phyloP scores from a whole-genome alignment of 495 filamentous ascomycete genomes.

The Lophium mytilinum region DNA sequence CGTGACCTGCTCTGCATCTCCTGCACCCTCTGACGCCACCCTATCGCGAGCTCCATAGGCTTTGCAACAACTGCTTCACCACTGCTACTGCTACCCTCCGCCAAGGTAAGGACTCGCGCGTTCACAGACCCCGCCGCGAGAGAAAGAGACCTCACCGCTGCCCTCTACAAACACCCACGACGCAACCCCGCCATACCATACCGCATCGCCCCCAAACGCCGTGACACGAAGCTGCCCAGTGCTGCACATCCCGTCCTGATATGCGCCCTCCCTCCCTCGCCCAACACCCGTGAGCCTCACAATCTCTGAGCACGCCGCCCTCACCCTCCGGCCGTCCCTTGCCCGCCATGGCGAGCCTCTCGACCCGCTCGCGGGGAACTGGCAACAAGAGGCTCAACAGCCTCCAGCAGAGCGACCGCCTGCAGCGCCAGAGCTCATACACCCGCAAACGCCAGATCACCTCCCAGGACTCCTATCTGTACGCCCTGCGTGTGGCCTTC shows the following conservation, averaged over 20 bases:
- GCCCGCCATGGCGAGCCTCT: conserved; percentile 19
- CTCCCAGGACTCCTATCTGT: conserved; percentile 74
- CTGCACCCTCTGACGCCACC: too few species aligned
- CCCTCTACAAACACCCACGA: not conserved
- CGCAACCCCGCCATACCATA: conserved; percentile 12
- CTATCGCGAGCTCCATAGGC: too few species aligned
- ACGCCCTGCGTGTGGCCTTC: conserved; percentile 83
- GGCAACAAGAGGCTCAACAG: conserved; percentile 38
- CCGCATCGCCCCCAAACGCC: conserved; percentile 2
- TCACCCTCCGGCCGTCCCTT: not conserved
- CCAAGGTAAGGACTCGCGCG: too few species aligned
- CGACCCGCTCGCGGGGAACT: conserved; percentile 12
- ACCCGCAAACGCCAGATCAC: conserved; percentile 43
- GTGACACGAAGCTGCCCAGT: not conserved
- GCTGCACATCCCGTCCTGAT: not conserved
- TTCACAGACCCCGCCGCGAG: too few species aligned
- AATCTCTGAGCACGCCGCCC: not conserved
- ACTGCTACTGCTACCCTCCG: too few species aligned
- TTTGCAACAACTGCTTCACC: too few species aligned
- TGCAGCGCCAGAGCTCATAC: conserved; percentile 44
- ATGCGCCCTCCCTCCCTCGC: conserved; percentile 6
- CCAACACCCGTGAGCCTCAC: too few species aligned
- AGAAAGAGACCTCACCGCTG: too few species aligned
- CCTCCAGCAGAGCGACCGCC: conserved; percentile 45
- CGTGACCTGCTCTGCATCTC: too few species aligned